Evolutionary conservation across 2,329 filamentous ascomycete genomes (phyloP), one percentile per base, ranked within the genome.

Genomic region (Metarhizium humberi): DNA sequence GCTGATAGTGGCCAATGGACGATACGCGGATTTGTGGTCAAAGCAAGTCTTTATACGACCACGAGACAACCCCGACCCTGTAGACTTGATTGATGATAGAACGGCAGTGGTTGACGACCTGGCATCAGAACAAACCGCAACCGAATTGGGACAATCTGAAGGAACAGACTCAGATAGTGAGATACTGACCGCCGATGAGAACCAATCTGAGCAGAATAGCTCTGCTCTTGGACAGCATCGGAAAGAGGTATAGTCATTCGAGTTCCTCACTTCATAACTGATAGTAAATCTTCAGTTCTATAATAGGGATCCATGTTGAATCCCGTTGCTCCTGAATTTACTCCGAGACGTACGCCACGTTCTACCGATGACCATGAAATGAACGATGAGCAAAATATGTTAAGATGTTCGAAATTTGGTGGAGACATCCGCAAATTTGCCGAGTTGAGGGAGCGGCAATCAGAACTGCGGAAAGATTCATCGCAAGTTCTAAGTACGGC

Each of bases 21-120:
- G 80, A 69, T 88, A 87, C 61, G 77, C 78, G 29, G 78, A 81
- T 53, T 69, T 88, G 36, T 88, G 85, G 85, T 79, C 79, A 3
- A 84, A 83, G 62, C 82, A 86, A 62, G 73, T 79, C 18, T 81
- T 81, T 61, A 66, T 78, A 45, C 77, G 75, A 56, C 70, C 78
- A 1, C 78, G 78, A 57, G 75, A 78, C 38, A 48, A 54, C 18
- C 14, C 48, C 5, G 36, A 59, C 11, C 45, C 47, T 14, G 42
- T 52, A 30, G 52, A 55, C 11, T 43, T 55, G 10, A 52, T 56
- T 18, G 57, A 60, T 29, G 56, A 59, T 25, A 50, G 58, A 56
- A 58, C 59, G 45, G 64, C 62, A 52, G 58, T 71, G 48, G 63
- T 71, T 50, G 73, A 73, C 48, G 69, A 73, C 57, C 53, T 74